Evolutionary conservation across 495 filamentous ascomycete species (phyloP), one percentile per base, ranked within the genome.

Genomic region (Aspergillus carlsbadensis): DNA sequence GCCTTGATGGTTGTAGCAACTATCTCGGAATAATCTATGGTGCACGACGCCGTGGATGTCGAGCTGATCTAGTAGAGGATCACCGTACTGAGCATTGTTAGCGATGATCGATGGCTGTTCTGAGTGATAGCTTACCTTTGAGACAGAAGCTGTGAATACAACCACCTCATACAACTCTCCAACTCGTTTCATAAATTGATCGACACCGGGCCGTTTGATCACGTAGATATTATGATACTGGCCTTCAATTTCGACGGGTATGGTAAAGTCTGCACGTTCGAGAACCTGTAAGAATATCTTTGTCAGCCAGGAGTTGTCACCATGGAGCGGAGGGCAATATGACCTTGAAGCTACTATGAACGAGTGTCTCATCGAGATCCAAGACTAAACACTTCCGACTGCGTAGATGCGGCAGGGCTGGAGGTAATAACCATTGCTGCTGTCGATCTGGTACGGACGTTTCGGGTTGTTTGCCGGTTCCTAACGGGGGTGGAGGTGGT

Each of bases 191-290:
- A 99, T 96, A 71, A 99, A 99, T 58, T 93, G 85, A 67, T 99
- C 94, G 14, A 98, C 94, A 24, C 94, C 94, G 20, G 94, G 94
- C 52, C 94, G 85, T 73, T 99, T 99, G 69, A 98, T 98, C 46
- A 99, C 94, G 69, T 99, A 99, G 13, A 99, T 96, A 62, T 99
- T 99, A 71, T 99, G 94, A 67, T 92, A 97, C 68, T 96, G 94
- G 14, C 94, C 94, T 71, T 99, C 94, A 56, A 99, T 99, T 68
- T 99, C 94, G 31, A 99, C 95, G 1, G 94, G 94, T 68, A 99
- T 98, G 11, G 95, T 99, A 65, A 99, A 97, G 75, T 99, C 94
- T 41, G 94, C 95, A 77, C 97, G 93, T 61, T 98, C 90, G 41
- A 99, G 83, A 60, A 98, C 92, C 94, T 98, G 60, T 13, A 22